These are phyloP conservation scores for Ophiostoma piceae DNA, from an alignment of 2,329 filamentous ascomycete genomes.

Conservation along the genomic window DNA sequence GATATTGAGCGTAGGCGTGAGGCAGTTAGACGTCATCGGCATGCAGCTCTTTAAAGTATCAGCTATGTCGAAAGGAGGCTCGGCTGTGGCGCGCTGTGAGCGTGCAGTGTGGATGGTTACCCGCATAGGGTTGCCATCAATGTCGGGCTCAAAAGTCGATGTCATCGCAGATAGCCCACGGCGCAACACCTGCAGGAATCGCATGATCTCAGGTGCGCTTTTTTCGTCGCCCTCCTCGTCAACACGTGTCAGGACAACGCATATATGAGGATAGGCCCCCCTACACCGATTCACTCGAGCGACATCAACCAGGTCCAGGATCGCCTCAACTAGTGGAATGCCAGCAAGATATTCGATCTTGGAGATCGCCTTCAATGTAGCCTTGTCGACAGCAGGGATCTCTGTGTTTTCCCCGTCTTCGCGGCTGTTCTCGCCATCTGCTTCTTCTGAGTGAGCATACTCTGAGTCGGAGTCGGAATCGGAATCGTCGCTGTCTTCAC, in stretches of 20 bases:
- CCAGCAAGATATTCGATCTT: conserved; percentile 28
- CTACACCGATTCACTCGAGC: conserved; percentile 31
- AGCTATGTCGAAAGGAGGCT: conserved; percentile 26
- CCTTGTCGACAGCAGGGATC: neutral
- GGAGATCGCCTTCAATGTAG: neutral
- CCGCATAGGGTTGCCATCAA: conserved; percentile 27
- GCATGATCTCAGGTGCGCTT: conserved; percentile 29
- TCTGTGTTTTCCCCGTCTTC: neutral
- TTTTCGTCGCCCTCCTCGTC: conserved; percentile 26
- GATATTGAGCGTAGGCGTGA: conserved; percentile 47
- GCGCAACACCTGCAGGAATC: conserved; percentile 30
- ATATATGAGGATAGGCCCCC: conserved; percentile 29
- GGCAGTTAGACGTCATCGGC: conserved; percentile 27
- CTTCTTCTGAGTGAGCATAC: neutral
- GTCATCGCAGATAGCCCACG: neutral
- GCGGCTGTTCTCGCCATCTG: neutral
- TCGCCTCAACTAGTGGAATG: conserved; percentile 30
- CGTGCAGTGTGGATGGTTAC: conserved; percentile 31
- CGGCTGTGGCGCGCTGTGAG: conserved; percentile 27
- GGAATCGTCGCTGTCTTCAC: conserved; percentile 23
- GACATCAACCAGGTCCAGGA: conserved; percentile 31
- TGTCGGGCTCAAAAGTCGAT: neutral
- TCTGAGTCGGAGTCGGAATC: neutral
- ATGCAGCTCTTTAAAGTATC: conserved; percentile 28
- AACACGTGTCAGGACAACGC: conserved; percentile 32